Evolutionary conservation across 2,329 filamentous ascomycete species (phyloP).

Genomic region (Aspergillus hiratsukae): DNA sequence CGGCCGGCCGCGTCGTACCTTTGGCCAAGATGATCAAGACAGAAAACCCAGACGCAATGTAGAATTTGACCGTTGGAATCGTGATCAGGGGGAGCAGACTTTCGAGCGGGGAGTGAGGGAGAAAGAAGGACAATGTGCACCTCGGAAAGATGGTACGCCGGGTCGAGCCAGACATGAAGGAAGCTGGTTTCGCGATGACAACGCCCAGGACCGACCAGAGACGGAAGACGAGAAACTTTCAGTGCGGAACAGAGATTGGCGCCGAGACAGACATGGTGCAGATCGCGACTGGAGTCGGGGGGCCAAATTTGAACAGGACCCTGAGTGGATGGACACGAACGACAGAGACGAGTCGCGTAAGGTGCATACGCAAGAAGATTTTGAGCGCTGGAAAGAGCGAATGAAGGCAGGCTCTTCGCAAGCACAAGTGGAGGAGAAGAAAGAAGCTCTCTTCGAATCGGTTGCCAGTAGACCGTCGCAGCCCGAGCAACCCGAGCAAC

Average conservation of each 20-base stretch:
- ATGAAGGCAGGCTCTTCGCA: conserved; percentile 66
- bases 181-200: conserved; percentile 68
- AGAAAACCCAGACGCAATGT: conserved; percentile 39
- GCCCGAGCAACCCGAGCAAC: conserved; percentile 33
- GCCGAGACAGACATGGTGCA: conserved; percentile 41
- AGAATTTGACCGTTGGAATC: conserved; percentile 48
- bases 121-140: conserved; percentile 51
- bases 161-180: conserved; percentile 63
- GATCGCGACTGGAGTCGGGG: conserved; percentile 54
- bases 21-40: conserved; percentile 40
- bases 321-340: conserved; percentile 83
- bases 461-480: conserved; percentile 24
- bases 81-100: conserved; percentile 52
- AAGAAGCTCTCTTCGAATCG: conserved; percentile 30
- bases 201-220: conserved; percentile 32
- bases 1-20: conserved; percentile 35
- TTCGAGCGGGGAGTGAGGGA: conserved; percentile 48
- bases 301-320: conserved; percentile 66
- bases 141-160: conserved; percentile 57
- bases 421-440: conserved; percentile 41
- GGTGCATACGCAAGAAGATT: conserved; percentile 80
- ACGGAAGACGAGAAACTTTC: conserved; percentile 41
- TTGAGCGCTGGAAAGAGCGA: conserved; percentile 87
- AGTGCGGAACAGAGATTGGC: conserved; percentile 63
- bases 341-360: conserved; percentile 63